Base-by-base conservation (phyloP, 140 eudicot species). In the Erigeron philadelphicus region DNA sequence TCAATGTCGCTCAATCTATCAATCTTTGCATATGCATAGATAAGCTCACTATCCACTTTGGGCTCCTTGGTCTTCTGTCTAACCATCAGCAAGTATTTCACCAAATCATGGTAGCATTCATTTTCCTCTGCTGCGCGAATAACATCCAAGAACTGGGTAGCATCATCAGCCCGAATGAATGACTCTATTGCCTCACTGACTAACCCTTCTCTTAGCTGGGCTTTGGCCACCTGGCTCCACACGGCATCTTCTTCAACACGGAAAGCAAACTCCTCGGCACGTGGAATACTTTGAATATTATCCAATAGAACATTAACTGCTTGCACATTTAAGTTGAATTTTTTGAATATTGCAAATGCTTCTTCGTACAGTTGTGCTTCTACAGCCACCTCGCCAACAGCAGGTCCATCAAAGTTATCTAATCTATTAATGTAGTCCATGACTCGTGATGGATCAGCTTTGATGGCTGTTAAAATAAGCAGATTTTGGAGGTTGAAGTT, bases 231-330 rank as follows among this genome's bases (percentile, higher is more conserved):
- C 84, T 93, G 98, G 72, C 96, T 89, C 98, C 98, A 93, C 11
- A 93, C 98, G 52, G 94, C 95, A 87, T 89, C 98, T 77, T 93
- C 98, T 76, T 93, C 98, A 72, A 93, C 98, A 56, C 96, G 98
- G 84, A 82, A 93, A 2, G 98, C 98, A 81, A 93, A 93, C 80
- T 93, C 98, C 59, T 82, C 98, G 21, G 98, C 95, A 5, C 98
- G 96, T 42, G 88, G 84, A 35, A 93, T 86, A 76, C 83, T 86
- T 65, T 86, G 88, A 61, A 92, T 87, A 50, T 89, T 86, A 62
- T 92, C 98, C 67, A 92, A 65, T 13, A 92, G 70, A 49, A 92
- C 98, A 77, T 92, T 89, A 18, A 89, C 98, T 50, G 98, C 98
- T 79, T 86, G 98, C 67, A 92, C 98, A 59, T 88, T 88, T 81